Base-by-base conservation (phyloP, 768 basidiomycete species). In the Podaxis carcinomalis region DNA sequence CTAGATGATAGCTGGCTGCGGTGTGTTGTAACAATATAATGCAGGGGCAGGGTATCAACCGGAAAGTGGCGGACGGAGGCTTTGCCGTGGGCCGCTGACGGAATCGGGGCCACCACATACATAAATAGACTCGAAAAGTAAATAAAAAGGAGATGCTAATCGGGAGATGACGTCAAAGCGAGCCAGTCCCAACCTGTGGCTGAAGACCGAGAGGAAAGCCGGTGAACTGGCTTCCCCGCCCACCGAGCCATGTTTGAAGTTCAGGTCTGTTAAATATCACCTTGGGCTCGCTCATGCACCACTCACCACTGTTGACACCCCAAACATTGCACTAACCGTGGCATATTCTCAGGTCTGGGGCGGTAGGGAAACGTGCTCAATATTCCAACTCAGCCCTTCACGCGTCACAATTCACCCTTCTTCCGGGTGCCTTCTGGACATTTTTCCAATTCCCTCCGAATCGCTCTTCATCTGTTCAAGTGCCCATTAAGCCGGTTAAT, bases 91-190 rank as follows among this genome's bases (percentile, higher is more conserved):
- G 36, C 37, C 39, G 50, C 36, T 52, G 51, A 52, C 50, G 51
- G 58, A 40, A 51, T 44, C 39, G 39, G 40, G 52, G 51, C 35
- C 36, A 59, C 32, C 9, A 32, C 51, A 27, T 36, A 51, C 57
- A 32, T n/a, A 19, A 47, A 23, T 11, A 44, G 35, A 21, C 23
- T 32, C 61, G 10, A 16, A 56, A 57, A 51, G 39, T 28, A 46
- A 57, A 28, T 16, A 44, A 5, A 32, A 7, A 9, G 9, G 25
- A 39, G 37, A 37, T 54, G 42, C 42, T 21, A 44, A 44, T 42
- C 61, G 21, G 28, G 32, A 36, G 28, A 36, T 69, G 68, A 69
- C 66, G 68, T 69, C 66, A 69, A 32, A 46, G 46, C 28, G 54
- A 60, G 23, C 65, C 58, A 49, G 47, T 36, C 59, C 40, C 16